Conservation (phyloP, 208 protist genomes). For the Acanthamoeba lugdunensis region DNA sequence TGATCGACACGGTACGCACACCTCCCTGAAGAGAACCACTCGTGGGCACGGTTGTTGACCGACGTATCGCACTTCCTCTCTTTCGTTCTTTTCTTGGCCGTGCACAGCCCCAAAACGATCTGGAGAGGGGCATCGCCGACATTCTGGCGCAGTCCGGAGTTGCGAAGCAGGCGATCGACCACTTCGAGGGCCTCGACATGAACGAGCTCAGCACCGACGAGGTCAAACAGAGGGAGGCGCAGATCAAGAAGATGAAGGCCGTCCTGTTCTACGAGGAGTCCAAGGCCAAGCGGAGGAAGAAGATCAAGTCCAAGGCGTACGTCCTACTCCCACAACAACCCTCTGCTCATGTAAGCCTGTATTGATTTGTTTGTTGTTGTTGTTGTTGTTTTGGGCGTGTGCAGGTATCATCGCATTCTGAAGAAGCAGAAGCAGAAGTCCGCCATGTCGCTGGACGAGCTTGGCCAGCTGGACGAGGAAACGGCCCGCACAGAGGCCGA, state of each 20-base stretch:
- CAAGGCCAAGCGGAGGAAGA: conserved; percentile 72
- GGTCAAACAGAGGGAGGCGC: conserved; percentile 26
- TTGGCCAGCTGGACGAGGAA: conserved; percentile 56
- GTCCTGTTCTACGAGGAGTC: conserved; percentile 66
- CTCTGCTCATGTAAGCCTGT: background rate
- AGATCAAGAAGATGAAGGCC: conserved; percentile 71
- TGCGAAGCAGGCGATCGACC: conserved; percentile 15
- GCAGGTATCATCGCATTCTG: conserved; percentile 63
- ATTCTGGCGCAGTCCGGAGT: conserved; percentile 43
- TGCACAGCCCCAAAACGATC: background rate
- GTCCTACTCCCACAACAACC: background rate
- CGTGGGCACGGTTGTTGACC: background rate
- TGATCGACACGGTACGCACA: conserved; percentile 2
- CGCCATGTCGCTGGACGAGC: conserved; percentile 28
- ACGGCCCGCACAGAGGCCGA: background rate
- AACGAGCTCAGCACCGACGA: conserved; percentile 48
- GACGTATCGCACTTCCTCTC: background rate
- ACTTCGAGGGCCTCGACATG: conserved; percentile 10
- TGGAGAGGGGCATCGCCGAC: conserved; percentile 69
- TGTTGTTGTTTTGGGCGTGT: background rate
- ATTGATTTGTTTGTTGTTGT: background rate
- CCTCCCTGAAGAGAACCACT: background rate
- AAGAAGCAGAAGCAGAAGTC: conserved; percentile 69
- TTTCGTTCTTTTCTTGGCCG: background rate
- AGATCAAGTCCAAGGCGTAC: conserved; percentile 74